Conservation (phyloP, 2,329 filamentous ascomycete genomes). For the Lecanosticta acicola region DNA sequence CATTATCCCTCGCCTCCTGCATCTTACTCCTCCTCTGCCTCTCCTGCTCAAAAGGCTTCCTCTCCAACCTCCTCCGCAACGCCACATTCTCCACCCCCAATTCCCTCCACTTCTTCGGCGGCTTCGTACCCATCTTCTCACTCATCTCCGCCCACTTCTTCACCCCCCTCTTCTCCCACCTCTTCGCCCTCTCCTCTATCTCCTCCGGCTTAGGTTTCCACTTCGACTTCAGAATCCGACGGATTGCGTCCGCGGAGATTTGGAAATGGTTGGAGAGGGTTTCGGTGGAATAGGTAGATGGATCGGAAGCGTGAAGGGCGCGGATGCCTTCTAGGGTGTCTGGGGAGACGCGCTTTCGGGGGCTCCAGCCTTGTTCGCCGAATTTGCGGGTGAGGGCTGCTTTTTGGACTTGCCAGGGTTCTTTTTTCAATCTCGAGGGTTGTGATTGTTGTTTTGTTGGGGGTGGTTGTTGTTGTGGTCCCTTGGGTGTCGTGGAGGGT, state of each 20-base stretch:
- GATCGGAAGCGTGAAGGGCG: slow-evolving; percentile 70
- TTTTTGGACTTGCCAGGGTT: slow-evolving; percentile 72
- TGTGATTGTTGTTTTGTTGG: neutral
- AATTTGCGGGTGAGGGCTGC: slow-evolving; percentile 71
- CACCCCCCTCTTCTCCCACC: slow-evolving; percentile 47
- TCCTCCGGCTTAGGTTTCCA: slow-evolving; percentile 57
- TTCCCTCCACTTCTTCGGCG: slow-evolving; percentile 49
- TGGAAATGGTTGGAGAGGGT: slow-evolving; percentile 73
- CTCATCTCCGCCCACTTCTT: slow-evolving; percentile 46
- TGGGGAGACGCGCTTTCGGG: slow-evolving; percentile 80
- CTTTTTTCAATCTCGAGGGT: slow-evolving; percentile 22
- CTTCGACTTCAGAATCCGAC: slow-evolving; percentile 76
- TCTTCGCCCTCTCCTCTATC: slow-evolving; percentile 36
- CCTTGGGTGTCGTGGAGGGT: too few relatives aligned
- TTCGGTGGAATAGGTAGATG: slow-evolving; percentile 67
- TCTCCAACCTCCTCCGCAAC: slow-evolving; percentile 4
- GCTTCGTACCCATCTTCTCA: slow-evolving; percentile 49
- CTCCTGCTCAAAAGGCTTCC: neutral
- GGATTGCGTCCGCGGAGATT: slow-evolving; percentile 79
- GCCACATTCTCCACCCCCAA: slow-evolving; percentile 35
- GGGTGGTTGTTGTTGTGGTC: neutral
- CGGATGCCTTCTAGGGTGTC: slow-evolving; percentile 89
- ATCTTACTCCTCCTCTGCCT: slow-evolving; percentile 7
- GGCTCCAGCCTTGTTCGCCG: slow-evolving; percentile 67
- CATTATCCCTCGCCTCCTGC: neutral